phyloP scores from a whole-genome alignment of 2,329 filamentous ascomycete genomes.

The Chrysoporthe puriensis region DNA sequence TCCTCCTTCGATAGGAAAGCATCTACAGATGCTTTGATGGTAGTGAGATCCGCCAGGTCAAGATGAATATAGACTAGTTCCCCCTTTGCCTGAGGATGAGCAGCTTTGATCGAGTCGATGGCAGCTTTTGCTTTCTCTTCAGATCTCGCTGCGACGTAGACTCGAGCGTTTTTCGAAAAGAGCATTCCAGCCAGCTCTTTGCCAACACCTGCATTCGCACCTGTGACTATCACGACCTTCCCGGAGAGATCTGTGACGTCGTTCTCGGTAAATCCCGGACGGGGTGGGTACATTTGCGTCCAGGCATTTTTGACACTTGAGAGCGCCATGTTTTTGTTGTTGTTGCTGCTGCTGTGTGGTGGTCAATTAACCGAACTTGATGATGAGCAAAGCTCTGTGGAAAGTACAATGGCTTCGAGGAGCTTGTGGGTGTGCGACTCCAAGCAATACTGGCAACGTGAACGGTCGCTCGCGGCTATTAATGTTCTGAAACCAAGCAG shows the following conservation, averaged over 20 bases:
- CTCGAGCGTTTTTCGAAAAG: slow-evolving; percentile 50
- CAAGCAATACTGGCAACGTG: too few species aligned
- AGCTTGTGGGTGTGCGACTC: background rate
- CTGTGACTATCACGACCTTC: slow-evolving; percentile 48
- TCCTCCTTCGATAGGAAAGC: slow-evolving; percentile 34
- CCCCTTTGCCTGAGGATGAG: slow-evolving; percentile 39
- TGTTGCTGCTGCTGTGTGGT: background rate
- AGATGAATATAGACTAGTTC: slow-evolving; percentile 42
- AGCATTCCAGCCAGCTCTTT: slow-evolving; percentile 50
- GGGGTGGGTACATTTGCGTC: background rate
- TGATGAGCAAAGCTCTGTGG: background rate
- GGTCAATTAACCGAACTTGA: background rate
- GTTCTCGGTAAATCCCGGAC: background rate
- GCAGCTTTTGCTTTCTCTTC: slow-evolving; percentile 42
- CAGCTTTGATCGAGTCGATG: slow-evolving; percentile 36
- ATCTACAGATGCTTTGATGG: slow-evolving; percentile 31
- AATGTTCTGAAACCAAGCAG: too few species aligned
- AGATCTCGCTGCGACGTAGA: slow-evolving; percentile 52
- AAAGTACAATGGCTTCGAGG: background rate
- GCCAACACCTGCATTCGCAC: slow-evolving; percentile 41
- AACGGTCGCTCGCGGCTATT: too few species aligned
- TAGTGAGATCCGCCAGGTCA: slow-evolving; percentile 38
- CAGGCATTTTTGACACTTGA: background rate
- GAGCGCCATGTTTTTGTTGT: background rate
- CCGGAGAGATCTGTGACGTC: background rate